Conservation (phyloP, 2,329 filamentous ascomycete genomes). For the Neonectria neomacrospora region DNA sequence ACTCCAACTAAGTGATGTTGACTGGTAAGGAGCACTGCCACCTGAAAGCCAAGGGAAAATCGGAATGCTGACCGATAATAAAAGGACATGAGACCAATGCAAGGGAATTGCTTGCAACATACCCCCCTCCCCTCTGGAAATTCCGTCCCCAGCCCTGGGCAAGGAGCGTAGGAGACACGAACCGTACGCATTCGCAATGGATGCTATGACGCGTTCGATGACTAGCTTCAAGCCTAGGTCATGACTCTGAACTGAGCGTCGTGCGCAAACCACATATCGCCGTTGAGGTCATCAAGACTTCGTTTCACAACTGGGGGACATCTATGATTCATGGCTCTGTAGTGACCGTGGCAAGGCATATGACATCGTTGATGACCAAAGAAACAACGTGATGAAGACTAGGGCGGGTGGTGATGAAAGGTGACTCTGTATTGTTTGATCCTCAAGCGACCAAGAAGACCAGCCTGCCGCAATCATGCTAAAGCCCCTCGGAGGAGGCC, state of each 20-base stretch:
- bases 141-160: constrained; percentile 8
- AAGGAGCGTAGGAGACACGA: constrained; percentile 4
- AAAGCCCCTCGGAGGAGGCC: neutral
- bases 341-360: neutral
- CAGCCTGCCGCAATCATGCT: neutral
- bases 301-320: neutral
- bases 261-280: constrained; percentile 7
- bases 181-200: constrained; percentile 3
- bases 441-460: neutral
- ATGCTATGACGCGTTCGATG: neutral
- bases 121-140: neutral
- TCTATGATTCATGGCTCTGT: neutral
- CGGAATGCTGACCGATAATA: constrained; percentile 13
- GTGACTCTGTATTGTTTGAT: neutral
- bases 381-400: neutral
- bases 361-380: neutral
- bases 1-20: constrained; percentile 94
- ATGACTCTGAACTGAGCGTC: constrained; percentile 2
- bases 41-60: neutral
- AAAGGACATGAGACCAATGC: constrained; percentile 26
- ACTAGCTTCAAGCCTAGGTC: neutral
- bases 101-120: constrained; percentile 11
- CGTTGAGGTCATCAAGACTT: neutral
- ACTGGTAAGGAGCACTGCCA: constrained; percentile 77
- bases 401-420: neutral